Conservation (phyloP, 2,329 filamentous ascomycete genomes). For the Beauveria caledonica region DNA sequence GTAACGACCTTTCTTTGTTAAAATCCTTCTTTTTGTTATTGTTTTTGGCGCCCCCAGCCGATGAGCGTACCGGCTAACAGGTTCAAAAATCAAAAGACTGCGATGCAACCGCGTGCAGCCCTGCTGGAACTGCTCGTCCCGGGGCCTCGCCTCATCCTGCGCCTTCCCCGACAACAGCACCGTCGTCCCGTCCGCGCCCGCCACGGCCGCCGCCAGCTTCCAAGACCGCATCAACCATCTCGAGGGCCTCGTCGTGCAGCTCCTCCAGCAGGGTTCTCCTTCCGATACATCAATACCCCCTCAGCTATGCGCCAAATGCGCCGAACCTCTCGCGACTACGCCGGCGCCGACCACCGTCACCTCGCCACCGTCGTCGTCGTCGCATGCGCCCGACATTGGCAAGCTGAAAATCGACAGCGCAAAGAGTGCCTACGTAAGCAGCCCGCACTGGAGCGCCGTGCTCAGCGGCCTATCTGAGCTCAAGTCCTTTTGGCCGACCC, state of each 20-base stretch:
- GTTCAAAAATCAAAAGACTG: conserved; percentile 15
- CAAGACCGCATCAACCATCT: conserved; percentile 21
- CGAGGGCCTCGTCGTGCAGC: conserved; percentile 19
- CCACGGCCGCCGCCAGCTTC: conserved; percentile 6
- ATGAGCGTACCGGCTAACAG: not conserved
- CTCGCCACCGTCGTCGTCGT: not conserved
- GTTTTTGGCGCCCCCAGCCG: not conserved
- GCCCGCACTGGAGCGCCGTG: conserved; percentile 9
- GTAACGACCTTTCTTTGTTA: not conserved
- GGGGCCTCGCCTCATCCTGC: conserved; percentile 19
- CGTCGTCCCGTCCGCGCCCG: conserved; percentile 4
- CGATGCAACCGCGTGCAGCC: conserved; percentile 25
- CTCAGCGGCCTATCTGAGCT: conserved; percentile 2
- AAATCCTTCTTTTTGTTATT: not conserved
- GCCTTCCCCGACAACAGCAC: conserved; percentile 24
- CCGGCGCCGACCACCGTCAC: not conserved
- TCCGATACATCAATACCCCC: not conserved
- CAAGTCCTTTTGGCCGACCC: not conserved
- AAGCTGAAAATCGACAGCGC: not conserved
- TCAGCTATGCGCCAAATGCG: not conserved
- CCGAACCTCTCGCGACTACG: not conserved
- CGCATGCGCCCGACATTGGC: not conserved
- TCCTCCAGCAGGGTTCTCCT: not conserved
- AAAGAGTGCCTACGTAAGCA: conserved; percentile 7
- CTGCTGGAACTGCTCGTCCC: conserved; percentile 22